Evolutionary conservation across 192 early-diverging fungal genomes (phyloP), one percentile per base, ranked within the genome.

Genomic region (Gonapodya prolifera): DNA sequence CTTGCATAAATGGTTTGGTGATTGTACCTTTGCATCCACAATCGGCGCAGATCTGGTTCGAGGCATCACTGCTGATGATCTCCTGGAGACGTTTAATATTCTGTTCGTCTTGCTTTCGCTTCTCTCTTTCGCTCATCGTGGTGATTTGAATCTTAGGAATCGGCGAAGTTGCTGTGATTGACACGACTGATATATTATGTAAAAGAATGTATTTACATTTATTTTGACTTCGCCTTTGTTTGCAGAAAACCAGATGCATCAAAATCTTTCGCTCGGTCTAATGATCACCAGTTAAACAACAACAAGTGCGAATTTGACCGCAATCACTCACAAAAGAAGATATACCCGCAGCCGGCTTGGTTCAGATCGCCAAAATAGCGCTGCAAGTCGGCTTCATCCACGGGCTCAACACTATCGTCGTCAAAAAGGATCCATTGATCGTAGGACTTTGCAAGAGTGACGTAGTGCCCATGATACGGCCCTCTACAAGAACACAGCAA

Each of bases 381-480:
- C 35, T 78, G 74, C 30, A 88, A 75, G 33, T 85, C 83, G 18
- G 80, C 70, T 78, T 86, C 84, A 16, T 86, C 85, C 0, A 88
- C 78, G 8, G 77, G 76, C 78, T 94, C 90, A n/a, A 99, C 95
- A 70, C 85, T 88, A 70, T 99, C 96, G 83, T 99, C 98, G 83
- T 99, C 98, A 82, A 97, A 98, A 33, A 97, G 82, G 35, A 96
- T 81, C 98, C 98, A 99, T 61, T 91, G 89, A 33, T 91, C 91
- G 70, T 90, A 83, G 70, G 90, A 92, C 81, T 94, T 95, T 34
- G 95, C 92, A 34, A 99, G 86, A 0, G 94, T 89, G 1, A 98
- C 91, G 85, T 99, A 99, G 80, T 99, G 98, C 1, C 98, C 98
- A 79, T 96, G 95, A 80, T 96, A 88, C 29, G 94, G 96, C 0